A percentile compares a stretch with the other conserved stretches of the same genome.
phyloP scores from a whole-genome alignment of 345 rosid genomes.

The Hibiscus syriacus region DNA sequence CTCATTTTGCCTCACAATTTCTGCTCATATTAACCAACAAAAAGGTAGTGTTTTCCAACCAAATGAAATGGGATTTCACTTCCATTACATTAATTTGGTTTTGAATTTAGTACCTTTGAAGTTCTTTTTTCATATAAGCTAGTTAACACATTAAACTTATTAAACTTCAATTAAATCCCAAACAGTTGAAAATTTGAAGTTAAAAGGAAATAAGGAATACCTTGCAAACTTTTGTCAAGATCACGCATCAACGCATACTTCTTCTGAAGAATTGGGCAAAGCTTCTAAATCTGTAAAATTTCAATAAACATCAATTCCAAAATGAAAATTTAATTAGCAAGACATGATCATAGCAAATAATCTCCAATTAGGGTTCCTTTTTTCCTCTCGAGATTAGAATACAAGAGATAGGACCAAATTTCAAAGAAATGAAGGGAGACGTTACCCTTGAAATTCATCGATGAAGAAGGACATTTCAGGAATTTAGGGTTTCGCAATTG shows the following conservation, averaged over 20 bases:
- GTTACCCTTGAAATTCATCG: constrained; percentile 13
- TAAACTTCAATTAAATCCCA: not conserved
- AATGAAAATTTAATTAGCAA: not conserved
- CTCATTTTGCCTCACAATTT: constrained; percentile 74
- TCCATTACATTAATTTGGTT: not conserved
- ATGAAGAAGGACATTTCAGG: constrained; percentile 9
- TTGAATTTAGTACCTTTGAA: not conserved
- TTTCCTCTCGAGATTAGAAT: not conserved
- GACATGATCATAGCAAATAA: not conserved
- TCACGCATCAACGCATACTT: constrained; percentile 76
- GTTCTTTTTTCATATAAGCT: not conserved
- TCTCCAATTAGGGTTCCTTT: not conserved
- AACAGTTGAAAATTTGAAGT: not conserved
- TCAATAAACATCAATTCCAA: not conserved
- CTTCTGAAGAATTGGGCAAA: constrained; percentile 72
- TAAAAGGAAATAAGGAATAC: constrained; percentile 32
- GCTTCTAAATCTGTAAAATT: constrained; percentile 60
- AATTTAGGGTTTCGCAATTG: too few relatives aligned
- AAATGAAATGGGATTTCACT: not conserved
- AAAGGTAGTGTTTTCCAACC: not conserved
- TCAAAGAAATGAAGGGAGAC: not conserved
- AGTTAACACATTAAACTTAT: not conserved
- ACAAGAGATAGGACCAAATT: not conserved
- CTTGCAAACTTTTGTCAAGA: constrained; percentile 87
- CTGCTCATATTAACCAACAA: constrained; percentile 28